Base-by-base conservation (phyloP, 768 basidiomycete species). In the Kondoa malvinella region DNA sequence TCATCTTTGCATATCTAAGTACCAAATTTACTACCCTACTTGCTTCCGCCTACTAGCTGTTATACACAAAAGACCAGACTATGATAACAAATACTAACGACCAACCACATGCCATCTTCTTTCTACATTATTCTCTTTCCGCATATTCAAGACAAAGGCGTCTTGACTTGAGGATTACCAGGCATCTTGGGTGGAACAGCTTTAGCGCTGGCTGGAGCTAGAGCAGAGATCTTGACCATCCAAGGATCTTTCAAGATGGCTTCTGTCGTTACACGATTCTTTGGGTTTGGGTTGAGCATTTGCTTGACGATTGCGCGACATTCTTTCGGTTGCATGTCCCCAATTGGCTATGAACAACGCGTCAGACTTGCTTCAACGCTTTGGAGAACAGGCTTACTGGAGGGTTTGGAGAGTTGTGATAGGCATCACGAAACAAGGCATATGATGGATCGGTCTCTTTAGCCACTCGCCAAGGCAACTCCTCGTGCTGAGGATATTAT, bases 241-340 rank as follows among this genome's bases (percentile, higher is more conserved):
- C 61, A 63, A 30, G 61, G 61, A 33, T 63, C 26, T 33, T 30
- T 27, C 61, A 63, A 31, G 30, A 63, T 63, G 3, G 12, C n/a
- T 16, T 96, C 92, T 72, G 94, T 87, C 61, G 83, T 78, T 67
- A 80, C 80, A 30, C 94, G 81, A 58, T 80, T 76, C 76, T 86
- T 86, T 27, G 92, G 90, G 74, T 95, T 86, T 1, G 94, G 95
- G 76, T 97, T 91, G 67, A 99, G 82, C 92, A 99, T 97, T 80
- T 84, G 84, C 74, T 92, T 84, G 65, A 96, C 83, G 68, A 96
- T 78, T 33, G 82, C 80, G 50, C 94, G 81, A 73, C 91, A 94
- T 65, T 86, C 85, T 65, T 89, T 82, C 4, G 94, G 92, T 66
- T 83, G 86, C 68, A 96, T 80, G 76, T 94, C 92, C 79, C 86